Percentiles rank a stretch among this genome's conserved stretches.
These are phyloP conservation scores for Lathyrus sativus DNA, from an alignment of 306 rosid genomes.

Conservation along the genomic window DNA sequence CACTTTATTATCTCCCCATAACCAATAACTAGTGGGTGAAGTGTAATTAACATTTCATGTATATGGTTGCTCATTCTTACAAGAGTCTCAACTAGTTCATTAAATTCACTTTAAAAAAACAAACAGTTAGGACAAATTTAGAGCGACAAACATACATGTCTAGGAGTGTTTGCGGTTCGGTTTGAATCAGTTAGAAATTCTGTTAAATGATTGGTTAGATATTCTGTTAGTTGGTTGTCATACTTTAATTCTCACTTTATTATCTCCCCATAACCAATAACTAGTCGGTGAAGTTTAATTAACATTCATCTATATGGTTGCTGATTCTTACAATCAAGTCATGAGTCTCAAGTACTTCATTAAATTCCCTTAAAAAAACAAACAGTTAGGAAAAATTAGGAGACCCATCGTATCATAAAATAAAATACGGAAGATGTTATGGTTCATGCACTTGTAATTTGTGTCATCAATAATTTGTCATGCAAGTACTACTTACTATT, in stretches of 20 bases:
- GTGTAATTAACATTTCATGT: slow-evolving; percentile 31
- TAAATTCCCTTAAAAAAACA: background rate
- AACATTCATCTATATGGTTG: too few species aligned
- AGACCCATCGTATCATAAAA: too few species aligned
- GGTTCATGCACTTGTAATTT: slow-evolving; percentile 32
- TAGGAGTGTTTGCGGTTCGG: too few species aligned
- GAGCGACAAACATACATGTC: too few species aligned
- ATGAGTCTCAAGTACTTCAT: background rate
- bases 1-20: slow-evolving; percentile 33
- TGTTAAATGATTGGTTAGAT: too few species aligned
- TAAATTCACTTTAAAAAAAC: background rate
- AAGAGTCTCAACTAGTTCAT: background rate
- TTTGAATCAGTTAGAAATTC: too few species aligned
- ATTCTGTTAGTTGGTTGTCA: too few species aligned
- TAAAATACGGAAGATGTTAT: background rate
- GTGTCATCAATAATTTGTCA: slow-evolving; percentile 23
- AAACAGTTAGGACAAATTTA: background rate
- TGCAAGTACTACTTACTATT: background rate
- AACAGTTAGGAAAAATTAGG: too few species aligned
- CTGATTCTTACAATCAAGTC: background rate
- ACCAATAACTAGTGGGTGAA: slow-evolving; percentile 17
- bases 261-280: too few species aligned
- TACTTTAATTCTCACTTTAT: too few species aligned
- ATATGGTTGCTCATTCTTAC: background rate
- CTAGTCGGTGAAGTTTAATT: too few species aligned